A percentile compares a stretch with the other conserved stretches of the same genome.
phyloP scores from a whole-genome alignment of 257 asterid genomes.

The Fraxinus pennsylvanica region DNA sequence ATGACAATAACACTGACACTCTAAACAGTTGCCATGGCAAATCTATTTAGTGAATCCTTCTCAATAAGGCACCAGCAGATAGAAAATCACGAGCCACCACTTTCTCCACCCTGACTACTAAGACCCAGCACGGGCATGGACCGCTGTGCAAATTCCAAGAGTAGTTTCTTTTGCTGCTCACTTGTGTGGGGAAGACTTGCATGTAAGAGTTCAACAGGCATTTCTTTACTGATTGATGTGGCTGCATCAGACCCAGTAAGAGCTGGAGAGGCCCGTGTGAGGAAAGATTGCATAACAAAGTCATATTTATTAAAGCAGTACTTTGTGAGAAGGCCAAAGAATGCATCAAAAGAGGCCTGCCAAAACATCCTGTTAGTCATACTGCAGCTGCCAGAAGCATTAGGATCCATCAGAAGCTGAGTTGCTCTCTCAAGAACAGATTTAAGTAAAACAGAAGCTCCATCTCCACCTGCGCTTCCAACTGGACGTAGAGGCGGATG shows the following conservation, averaged over 20 bases:
- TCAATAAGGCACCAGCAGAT: background rate
- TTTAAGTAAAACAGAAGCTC: conserved; percentile 65
- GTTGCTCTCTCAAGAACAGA: conserved; percentile 76
- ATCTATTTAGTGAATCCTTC: background rate
- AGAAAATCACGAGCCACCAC: conserved; percentile 40
- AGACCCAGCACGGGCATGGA: conserved; percentile 56
- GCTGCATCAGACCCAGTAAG: conserved; percentile 53
- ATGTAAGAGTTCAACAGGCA: conserved; percentile 74
- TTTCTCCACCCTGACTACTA: conserved; percentile 35
- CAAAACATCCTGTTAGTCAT: conserved; percentile 56
- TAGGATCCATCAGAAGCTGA: conserved; percentile 61
- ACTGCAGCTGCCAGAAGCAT: conserved; percentile 53
- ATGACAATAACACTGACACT: conserved; percentile 18
- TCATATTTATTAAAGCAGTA: conserved; percentile 74
- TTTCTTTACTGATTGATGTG: conserved; percentile 57
- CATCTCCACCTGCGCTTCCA: conserved; percentile 70
- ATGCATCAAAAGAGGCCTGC: conserved; percentile 87
- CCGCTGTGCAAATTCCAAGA: conserved; percentile 64
- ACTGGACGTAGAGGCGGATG: conserved; percentile 76
- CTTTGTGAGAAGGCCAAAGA: conserved; percentile 60
- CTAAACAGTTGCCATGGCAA: background rate
- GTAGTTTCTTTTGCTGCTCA: conserved; percentile 63
- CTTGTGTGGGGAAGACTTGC: conserved; percentile 78
- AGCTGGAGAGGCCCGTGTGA: conserved; percentile 44
- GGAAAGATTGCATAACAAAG: conserved; percentile 49